These are phyloP conservation scores for Taphrina communis DNA, from an alignment of 1,139 yeast species.

Conservation along the genomic window DNA sequence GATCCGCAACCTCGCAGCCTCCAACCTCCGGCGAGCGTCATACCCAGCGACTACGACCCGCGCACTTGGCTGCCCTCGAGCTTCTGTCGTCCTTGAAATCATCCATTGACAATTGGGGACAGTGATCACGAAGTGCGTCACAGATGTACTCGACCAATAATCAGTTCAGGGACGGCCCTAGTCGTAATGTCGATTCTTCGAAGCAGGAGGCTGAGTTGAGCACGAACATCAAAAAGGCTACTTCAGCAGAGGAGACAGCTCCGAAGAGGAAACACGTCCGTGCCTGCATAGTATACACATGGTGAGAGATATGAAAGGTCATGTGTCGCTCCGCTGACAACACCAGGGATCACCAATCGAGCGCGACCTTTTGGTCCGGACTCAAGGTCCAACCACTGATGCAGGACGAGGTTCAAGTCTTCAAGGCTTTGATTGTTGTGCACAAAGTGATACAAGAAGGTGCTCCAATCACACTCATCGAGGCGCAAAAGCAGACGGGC, in stretches of 20 bases:
- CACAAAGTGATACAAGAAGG: conserved; percentile 98
- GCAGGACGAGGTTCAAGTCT: conserved; percentile 79
- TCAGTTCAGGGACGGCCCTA: conserved; percentile 39
- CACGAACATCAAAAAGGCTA: conserved; percentile 81
- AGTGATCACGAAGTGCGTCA: not conserved
- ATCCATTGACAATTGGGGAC: too few relatives aligned
- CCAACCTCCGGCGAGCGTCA: not conserved
- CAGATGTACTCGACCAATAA: conserved; percentile 37
- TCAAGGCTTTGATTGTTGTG: conserved; percentile 83
- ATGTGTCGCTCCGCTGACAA: conserved; percentile 51
- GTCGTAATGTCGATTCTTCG: conserved; percentile 38
- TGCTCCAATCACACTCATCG: conserved; percentile 81
- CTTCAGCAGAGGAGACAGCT: conserved; percentile 83
- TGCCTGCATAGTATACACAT: conserved; percentile 44
- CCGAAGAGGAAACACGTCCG: conserved; percentile 93
- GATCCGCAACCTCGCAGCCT: not conserved
- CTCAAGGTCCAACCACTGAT: conserved; percentile 81
- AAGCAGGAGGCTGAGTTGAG: conserved; percentile 52
- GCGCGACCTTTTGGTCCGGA: conserved; percentile 85
- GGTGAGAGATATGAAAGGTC: conserved; percentile 9
- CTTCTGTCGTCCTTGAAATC: too few relatives aligned
- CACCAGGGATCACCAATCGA: conserved; percentile 93
- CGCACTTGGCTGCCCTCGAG: too few relatives aligned
- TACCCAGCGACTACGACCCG: not conserved
- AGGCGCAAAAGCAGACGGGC: conserved; percentile 73